Evolutionary conservation across 169 alveolate genomes (phyloP), one percentile per base, ranked within the genome.

Genomic region (Cryptosporidium andersoni): DNA sequence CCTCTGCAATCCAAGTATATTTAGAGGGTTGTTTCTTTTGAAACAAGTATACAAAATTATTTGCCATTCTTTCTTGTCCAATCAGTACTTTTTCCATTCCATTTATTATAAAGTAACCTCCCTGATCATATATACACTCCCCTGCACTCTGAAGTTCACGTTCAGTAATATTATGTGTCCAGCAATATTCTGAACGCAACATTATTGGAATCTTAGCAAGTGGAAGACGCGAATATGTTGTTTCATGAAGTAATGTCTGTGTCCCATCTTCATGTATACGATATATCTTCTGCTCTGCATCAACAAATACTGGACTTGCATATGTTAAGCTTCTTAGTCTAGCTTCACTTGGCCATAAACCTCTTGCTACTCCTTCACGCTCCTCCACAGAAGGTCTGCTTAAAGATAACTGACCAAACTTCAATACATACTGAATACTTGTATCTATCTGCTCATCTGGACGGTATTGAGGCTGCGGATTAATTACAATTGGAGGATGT

Each of bases 51-150:
- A 98, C 99, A 91, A 97, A 97, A 90, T 98, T 98, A 74, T 96
- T 94, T 9, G 99, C 99, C 99, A 97, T 98, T 82, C 99, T 95
- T 82, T 98, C 99, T 89, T 97, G 97, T 2, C 99, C 99, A 7
- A 98, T 98, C 49, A 98, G 89, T 66, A 98, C 99, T 89, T 98
- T 97, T 90, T 98, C 99, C 53, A 97, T 96, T 53, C 99, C 99
- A 82, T 97, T 97, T 47, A 98, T 97, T 56, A 98, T 96, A 90
- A 98, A 98, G 90, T 98, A 98, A 39, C 89, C 90, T 9, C 95
- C 96, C 92, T 98, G 98, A 66, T 98, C 99, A 92, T 94, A 97
- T 51, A 94, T 94, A 88, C 99, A 98, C 80, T 98, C 99, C 45
- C 98, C 99, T 64, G 92, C 93, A 52, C 92, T 94, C 51, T 97